These are phyloP conservation scores for Phaeophleospora eucalypticola DNA, from an alignment of 2,329 filamentous ascomycete genomes.

Conservation along the genomic window DNA sequence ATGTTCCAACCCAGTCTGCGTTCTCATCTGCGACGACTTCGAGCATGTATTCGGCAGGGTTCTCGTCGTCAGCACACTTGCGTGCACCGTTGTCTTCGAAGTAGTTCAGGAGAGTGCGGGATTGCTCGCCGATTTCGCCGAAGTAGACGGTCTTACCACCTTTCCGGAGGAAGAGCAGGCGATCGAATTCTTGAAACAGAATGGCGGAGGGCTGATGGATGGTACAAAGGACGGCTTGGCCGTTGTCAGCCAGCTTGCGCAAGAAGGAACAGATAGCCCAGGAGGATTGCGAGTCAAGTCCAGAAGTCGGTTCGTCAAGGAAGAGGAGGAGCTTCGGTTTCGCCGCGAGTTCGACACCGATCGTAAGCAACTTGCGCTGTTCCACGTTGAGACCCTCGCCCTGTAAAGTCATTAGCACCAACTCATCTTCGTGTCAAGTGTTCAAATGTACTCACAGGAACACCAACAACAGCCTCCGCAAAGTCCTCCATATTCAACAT, in stretches of 20 bases:
- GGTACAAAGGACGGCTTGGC: constrained; percentile 46
- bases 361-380: constrained; percentile 59
- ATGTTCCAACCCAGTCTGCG: constrained; percentile 41
- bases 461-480: constrained; percentile 58
- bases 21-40: constrained; percentile 39
- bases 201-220: constrained; percentile 46
- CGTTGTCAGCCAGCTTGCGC: constrained; percentile 53
- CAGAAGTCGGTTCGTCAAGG: constrained; percentile 56
- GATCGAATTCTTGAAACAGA: constrained; percentile 45
- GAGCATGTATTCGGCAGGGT: constrained; percentile 77
- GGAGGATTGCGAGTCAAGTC: constrained; percentile 60
- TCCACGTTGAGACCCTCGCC: constrained; percentile 58
- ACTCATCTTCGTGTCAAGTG: constrained; percentile 47
- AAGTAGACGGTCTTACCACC: constrained; percentile 47
- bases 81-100: constrained; percentile 63
- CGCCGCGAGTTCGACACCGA: constrained; percentile 44
- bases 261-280: constrained; percentile 62
- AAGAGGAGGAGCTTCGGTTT: constrained; percentile 59
- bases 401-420: constrained; percentile 48
- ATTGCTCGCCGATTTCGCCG: constrained; percentile 44
- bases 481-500: constrained; percentile 66
- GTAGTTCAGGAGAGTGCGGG: constrained; percentile 40
- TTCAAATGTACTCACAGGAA: constrained; percentile 43
- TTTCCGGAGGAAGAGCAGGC: constrained; percentile 41
- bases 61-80: constrained; percentile 54